Base-by-base conservation (phyloP, 2,329 filamentous ascomycete species). In the Xylariaceae sp. region DNA sequence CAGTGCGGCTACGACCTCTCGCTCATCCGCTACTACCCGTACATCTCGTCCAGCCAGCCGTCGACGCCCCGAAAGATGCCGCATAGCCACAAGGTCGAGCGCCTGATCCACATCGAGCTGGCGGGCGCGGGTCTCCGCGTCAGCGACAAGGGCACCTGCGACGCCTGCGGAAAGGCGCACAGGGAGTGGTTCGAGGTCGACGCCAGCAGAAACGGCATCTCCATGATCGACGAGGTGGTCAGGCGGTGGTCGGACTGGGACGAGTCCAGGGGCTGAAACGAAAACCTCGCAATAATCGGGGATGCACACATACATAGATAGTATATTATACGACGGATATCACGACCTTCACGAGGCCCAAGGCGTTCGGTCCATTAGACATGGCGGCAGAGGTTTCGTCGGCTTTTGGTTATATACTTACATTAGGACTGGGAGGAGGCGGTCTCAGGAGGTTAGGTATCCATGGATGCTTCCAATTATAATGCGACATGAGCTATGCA, bases 151-250 rank as follows among this genome's bases (percentile, higher is more conserved):
- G 77, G 74, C 18, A 83, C 83, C 50, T 99, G 95, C 67, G 79
- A 80, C 3, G 82, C 86, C 1, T 99, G 95, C 70, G 92, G 92
- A 1, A 87, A 87, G 68, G 88, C 91, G 66, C 95, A 99, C 73
- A 80, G 88, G 50, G 95, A 99, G 76, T 99, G 93, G 93, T 99
- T 99, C 71, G 90, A 96, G 75, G 87, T 97, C 1, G 86, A 90
- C 59, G 90, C 90, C 0, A 87, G 79, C 20, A 83, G 87, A 61
- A 81, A 87, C 23, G 90, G 88, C 0, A 81, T 98, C 2, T 84
- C 81, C 57, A 80, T 83, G 76, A 78, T 85, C 77, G 77, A 85
- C 61, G 79, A 89, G 62, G 85, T 92, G 56, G 87, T 96, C 41
- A 84, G 87, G 68, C 77, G 91, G 62, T 99, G 95, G 95, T 87